These are phyloP conservation scores for Mortierella sp. DNA, from an alignment of 371 early-diverging fungal genomes.

Conservation along the genomic window DNA sequence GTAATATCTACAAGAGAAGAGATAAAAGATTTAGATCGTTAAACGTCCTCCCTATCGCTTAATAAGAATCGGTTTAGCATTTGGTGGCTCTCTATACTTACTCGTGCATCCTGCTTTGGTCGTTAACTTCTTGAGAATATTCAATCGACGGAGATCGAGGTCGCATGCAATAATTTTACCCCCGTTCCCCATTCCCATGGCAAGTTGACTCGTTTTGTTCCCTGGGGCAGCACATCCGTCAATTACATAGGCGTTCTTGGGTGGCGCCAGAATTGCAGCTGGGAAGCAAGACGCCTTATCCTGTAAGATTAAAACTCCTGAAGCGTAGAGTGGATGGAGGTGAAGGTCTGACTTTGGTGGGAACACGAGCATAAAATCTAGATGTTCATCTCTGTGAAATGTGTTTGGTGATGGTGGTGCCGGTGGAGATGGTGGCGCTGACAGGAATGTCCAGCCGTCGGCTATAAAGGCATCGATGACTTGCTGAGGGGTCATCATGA, in stretches of 20 bases:
- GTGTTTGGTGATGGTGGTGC: constrained; percentile 51
- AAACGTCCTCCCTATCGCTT: not conserved
- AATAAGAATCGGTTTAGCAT: not conserved
- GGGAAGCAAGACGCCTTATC: constrained; percentile 99
- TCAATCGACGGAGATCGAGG: constrained; percentile 82
- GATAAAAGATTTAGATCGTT: not conserved
- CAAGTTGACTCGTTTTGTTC: constrained; percentile 96
- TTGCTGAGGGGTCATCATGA: constrained; percentile 75
- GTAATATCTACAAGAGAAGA: constrained; percentile 38
- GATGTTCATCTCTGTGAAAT: constrained; percentile 76
- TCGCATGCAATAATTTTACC: constrained; percentile 97
- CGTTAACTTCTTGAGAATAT: constrained; percentile 80
- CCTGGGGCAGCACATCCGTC: constrained; percentile 99
- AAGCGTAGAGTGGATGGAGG: constrained; percentile 74
- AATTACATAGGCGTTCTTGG: constrained; percentile 79
- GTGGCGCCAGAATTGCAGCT: constrained; percentile 89
- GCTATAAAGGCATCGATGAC: constrained; percentile 75
- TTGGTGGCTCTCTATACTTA: constrained; percentile 51
- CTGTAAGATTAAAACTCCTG: constrained; percentile 90
- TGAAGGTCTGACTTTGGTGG: constrained; percentile 89
- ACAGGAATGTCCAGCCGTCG: constrained; percentile 65
- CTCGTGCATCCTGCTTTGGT: constrained; percentile 87
- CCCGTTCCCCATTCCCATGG: constrained; percentile 86
- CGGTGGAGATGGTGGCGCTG: constrained; percentile 41
- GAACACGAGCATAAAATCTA: constrained; percentile 87